Conservation (phyloP, 2,329 filamentous ascomycete species). For the Cladophialophora yegresii region DNA sequence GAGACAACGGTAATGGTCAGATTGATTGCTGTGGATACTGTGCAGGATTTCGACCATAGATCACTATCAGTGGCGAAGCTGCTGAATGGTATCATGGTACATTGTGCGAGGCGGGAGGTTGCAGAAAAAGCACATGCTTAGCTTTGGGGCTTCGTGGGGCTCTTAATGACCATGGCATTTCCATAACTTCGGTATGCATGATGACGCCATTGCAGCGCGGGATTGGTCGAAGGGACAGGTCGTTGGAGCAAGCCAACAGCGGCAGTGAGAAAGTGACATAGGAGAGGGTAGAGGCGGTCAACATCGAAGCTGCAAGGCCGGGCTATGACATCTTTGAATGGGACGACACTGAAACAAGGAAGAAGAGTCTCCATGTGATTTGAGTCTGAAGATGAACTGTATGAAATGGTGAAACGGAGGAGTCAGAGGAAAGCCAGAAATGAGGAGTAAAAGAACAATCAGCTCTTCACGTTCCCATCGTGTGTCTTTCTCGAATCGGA, state of each 20-base stretch:
- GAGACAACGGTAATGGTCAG: slow-evolving; percentile 7
- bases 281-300: slow-evolving; percentile 28
- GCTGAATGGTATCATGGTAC: slow-evolving; percentile 13
- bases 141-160: slow-evolving; percentile 12
- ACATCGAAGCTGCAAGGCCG: neutral
- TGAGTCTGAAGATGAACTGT: neutral
- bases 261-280: slow-evolving; percentile 11
- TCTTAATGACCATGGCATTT: slow-evolving; percentile 25
- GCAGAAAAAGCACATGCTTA: slow-evolving; percentile 30
- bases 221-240: slow-evolving; percentile 1
- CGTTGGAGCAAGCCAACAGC: slow-evolving; percentile 7
- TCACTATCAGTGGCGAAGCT: slow-evolving; percentile 20
- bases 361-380: neutral
- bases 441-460: neutral
- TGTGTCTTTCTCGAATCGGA: slow-evolving; percentile 8
- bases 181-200: slow-evolving; percentile 18
- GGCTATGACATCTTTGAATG: slow-evolving; percentile 9
- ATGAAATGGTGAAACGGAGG: neutral
- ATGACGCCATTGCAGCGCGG: slow-evolving; percentile 22
- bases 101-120: slow-evolving; percentile 18
- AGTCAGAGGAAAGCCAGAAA: neutral
- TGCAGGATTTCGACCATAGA: slow-evolving; percentile 10
- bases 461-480: neutral
- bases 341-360: slow-evolving; percentile 5
- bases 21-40: slow-evolving; percentile 18